phyloP scores from a whole-genome alignment of 495 filamentous ascomycete species.

The Hypomontagnella submonticulosa region DNA sequence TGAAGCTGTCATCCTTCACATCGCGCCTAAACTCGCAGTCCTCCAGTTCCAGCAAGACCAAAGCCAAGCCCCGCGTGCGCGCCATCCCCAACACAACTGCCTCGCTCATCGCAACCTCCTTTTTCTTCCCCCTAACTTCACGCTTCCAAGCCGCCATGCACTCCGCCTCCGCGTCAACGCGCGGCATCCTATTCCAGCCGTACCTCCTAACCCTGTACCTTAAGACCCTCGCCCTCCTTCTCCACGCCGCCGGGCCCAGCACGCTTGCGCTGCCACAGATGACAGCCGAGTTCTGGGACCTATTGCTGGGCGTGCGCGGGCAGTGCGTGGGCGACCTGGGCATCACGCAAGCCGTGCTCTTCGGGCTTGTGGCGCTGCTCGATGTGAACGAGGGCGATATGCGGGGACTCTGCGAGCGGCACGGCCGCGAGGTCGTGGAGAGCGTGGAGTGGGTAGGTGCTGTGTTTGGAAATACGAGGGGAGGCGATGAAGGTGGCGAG shows the following conservation, averaged over 20 bases:
- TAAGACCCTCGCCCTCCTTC: constrained; percentile 71
- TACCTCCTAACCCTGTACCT: constrained; percentile 69
- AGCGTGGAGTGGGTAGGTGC: constrained; percentile 61
- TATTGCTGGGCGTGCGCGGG: constrained; percentile 63
- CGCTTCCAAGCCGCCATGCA: constrained; percentile 66
- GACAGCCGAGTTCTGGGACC: constrained; percentile 75
- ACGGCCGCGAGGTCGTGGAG: constrained; percentile 67
- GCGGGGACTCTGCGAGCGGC: constrained; percentile 71
- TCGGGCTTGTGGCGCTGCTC: constrained; percentile 80
- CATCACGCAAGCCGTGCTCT: constrained; percentile 78
- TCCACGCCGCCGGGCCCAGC: constrained; percentile 72
- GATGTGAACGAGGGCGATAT: constrained; percentile 88
- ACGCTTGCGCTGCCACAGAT: constrained; percentile 72
- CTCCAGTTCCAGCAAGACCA: constrained; percentile 23
- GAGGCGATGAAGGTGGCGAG: constrained; percentile 60
- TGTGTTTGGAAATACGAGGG: constrained; percentile 55
- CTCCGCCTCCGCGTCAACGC: constrained; percentile 51
- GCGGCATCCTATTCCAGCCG: constrained; percentile 66
- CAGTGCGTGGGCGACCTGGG: constrained; percentile 65
- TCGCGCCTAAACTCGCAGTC: constrained; percentile 51
- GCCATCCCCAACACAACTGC: constrained; percentile 80
- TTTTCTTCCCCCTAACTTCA: constrained; percentile 82
- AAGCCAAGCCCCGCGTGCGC: constrained; percentile 65
- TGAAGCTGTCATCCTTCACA: constrained; percentile 74
- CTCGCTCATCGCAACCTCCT: constrained; percentile 74